These are phyloP conservation scores for Styphnolobium japonicum DNA, from an alignment of 306 rosid genomes.

Conservation along the genomic window DNA sequence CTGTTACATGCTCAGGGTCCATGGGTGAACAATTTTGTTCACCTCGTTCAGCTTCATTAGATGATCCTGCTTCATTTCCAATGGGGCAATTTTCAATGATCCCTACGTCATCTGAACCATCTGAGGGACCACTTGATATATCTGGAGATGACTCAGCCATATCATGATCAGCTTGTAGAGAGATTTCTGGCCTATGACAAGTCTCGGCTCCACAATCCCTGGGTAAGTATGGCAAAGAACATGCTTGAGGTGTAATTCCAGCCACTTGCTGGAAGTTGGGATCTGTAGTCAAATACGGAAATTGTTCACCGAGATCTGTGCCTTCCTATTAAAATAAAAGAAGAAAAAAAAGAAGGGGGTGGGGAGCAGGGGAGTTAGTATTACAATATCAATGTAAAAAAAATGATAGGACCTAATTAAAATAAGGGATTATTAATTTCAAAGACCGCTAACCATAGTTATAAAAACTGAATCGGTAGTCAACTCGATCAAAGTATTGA, in stretches of 20 bases:
- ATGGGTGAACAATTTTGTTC: slow-evolving; percentile 13
- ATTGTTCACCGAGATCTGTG: slow-evolving; percentile 59
- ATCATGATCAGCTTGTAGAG: slow-evolving; percentile 35
- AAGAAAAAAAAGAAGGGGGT: too few species aligned
- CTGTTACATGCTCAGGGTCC: slow-evolving; percentile 15
- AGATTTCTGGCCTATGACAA: slow-evolving; percentile 34
- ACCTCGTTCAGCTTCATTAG: slow-evolving; percentile 36
- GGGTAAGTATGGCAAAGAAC: slow-evolving; percentile 44
- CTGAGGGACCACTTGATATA: slow-evolving; percentile 28
- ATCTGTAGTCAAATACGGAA: slow-evolving; percentile 49
- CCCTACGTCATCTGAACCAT: slow-evolving; percentile 49
- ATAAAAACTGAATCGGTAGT: too few species aligned
- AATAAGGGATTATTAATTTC: too few species aligned
- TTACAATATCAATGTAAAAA: background rate
- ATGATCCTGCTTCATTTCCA: slow-evolving; percentile 38
- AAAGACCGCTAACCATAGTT: too few species aligned
- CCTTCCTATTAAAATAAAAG: slow-evolving; percentile 52
- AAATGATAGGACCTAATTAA: background rate
- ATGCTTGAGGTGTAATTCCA: slow-evolving; percentile 52
- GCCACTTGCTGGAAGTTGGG: slow-evolving; percentile 53
- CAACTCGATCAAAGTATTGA: too few species aligned
- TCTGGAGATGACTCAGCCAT: slow-evolving; percentile 37
- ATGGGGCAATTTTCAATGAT: slow-evolving; percentile 37
- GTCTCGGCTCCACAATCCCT: slow-evolving; percentile 39
- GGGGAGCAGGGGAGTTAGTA: background rate